Evolutionary conservation across 208 protist genomes (phyloP).

Genomic region (Wallacemonas sp.): DNA sequence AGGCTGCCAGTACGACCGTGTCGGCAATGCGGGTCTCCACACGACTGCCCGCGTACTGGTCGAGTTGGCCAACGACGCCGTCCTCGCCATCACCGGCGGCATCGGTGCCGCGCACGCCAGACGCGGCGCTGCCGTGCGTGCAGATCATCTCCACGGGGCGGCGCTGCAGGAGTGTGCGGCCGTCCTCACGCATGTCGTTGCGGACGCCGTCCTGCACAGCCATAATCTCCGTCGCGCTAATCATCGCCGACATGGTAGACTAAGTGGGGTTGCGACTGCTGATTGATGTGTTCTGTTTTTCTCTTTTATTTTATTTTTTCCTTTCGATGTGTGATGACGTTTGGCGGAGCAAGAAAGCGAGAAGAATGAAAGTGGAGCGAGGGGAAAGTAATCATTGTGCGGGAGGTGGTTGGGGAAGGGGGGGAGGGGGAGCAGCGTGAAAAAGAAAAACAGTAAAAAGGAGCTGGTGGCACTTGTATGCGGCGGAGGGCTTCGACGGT

Average conservation of each 20-base stretch:
- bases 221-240: constrained; percentile 72
- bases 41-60: constrained; percentile 57
- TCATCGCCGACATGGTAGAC: constrained; percentile 23
- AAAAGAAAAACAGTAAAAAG: no score
- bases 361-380: no score
- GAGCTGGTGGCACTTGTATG: no score
- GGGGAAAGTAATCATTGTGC: no score
- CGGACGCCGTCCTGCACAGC: constrained; percentile 70
- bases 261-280: neutral
- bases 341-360: neutral
- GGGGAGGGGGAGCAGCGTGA: no score
- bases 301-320: constrained; percentile 1
- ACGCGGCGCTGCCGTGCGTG: neutral
- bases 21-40: constrained; percentile 56
- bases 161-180: constrained; percentile 78
- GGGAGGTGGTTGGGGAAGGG: no score
- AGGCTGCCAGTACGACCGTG: constrained; percentile 63
- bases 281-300: neutral
- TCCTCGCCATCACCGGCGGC: constrained; percentile 15
- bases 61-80: constrained; percentile 7
- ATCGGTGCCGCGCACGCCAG: neutral
- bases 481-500: no score
- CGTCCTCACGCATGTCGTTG: constrained; percentile 73
- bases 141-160: constrained; percentile 50
- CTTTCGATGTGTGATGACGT: no score